Evolutionary conservation across 805 yeast species (phyloP), one percentile per base, ranked within the genome.

Genomic region (Lachancea lanzarotensis): DNA sequence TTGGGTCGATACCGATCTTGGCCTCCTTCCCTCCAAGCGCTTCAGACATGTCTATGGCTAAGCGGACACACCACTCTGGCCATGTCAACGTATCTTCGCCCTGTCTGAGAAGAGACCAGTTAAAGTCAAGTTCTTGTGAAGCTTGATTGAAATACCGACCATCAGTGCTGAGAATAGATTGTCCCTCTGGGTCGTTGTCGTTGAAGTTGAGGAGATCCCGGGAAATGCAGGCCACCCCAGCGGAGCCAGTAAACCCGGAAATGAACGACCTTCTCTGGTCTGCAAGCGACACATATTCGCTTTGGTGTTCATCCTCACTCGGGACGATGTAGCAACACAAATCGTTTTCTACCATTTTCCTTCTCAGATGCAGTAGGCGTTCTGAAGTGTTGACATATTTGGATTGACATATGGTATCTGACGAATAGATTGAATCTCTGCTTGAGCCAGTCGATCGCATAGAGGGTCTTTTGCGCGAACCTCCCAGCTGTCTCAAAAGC

Each of bases 91-190:
- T 75, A 27, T 81, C 84, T n/a, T 75, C 72, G 3, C 95, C 95
- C 61, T 83, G 95, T 59, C 84, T 89, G 48, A 93, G 71, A 38
- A 93, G 66, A 1, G 67, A 65, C 98, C 98, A 93, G 57, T 80
- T 79, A 32, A 65, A 57, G 60, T 87, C 95, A 45, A 93, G 69
- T 66, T 93, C 93, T 46, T 82, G 78, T 18, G 75, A 78, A 1
- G 98, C 98, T 67, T 93, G 98, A 47, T 86, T 70, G 63, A 88
- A 93, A 68, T 93, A 93, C 52, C 98, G 74, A 1, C 98, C 98
- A 65, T 93, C 98, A 0, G 98, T 93, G 8, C 95, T 80, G 41
- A 93, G 67, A 0, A 84, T 85, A 12, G 96, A 95, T 38, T 78
- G 76, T 1, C 88, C 87, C 10, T 66, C 68, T 18, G 76, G 70